Base-by-base conservation (phyloP, 768 basidiomycete species). In the Boletellus emodensis region DNA sequence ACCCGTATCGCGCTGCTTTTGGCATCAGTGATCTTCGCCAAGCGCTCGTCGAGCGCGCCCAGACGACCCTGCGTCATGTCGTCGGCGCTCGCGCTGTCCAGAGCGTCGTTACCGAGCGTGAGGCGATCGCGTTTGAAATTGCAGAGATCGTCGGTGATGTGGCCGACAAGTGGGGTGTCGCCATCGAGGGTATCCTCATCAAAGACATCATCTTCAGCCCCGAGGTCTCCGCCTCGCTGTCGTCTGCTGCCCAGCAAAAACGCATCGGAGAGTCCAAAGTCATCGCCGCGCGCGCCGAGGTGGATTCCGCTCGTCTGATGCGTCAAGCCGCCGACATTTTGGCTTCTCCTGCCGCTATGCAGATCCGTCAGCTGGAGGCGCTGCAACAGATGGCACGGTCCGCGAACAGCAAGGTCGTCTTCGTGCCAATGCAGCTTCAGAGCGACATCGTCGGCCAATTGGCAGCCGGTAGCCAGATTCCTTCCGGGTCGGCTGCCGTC, bases 51-150 rank as follows among this genome's bases (percentile, higher is more conserved):
- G 90, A 91, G 68, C 84, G 90, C 56, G 85, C 89, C 0, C 90
- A 96, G 73, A 97, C 95, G 3, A 99, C 95, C 14, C 78, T 98
- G 18, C 84, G 95, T n/a, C 93, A 97, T 62, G 94, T 98, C 65
- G 93, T 96, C 32, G 95, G 95, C 56, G 90, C 92, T 3, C 87
- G 92, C 20, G 85, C 88, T 1, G 90, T 98, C n/a, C 95, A 98
- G 70, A 85, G 82, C 60, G 89, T 98, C 51, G 91, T 98, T 54
- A 95, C 94, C 3, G 95, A 98, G 72, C 90, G 95, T 54, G 95
- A 98, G 62, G 93, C 88, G 37, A 93, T 96, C 56, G 94, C 94
- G 10, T 86, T 88, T 62, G 94, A 98, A 71, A 96, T 98, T 54
- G 95, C 93, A 46, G 91, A 95, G 69, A 94, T 96, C 50, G 92